Conservation (phyloP, 2,329 filamentous ascomycete species). For the Diaporthe nobilis region DNA sequence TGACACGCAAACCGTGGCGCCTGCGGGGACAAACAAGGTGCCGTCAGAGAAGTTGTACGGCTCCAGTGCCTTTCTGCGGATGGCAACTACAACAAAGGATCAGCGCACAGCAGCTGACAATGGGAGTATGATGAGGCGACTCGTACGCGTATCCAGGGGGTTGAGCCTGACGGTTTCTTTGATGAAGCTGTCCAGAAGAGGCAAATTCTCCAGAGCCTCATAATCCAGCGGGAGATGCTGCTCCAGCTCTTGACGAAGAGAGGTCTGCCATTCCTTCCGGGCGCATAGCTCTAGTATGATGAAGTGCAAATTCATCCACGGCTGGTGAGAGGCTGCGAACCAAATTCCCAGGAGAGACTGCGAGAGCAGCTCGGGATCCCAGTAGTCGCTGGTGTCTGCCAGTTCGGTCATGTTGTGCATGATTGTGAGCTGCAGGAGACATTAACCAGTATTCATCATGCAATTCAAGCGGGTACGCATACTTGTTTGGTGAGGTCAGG, state of each 20-base stretch:
- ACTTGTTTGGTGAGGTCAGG: slow-evolving; percentile 1
- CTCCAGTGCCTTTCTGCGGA: slow-evolving; percentile 21
- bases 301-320: slow-evolving; percentile 23
- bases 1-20: slow-evolving; percentile 23
- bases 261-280: background rate
- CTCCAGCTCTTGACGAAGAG: slow-evolving; percentile 10
- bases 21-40: background rate
- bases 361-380: slow-evolving; percentile 12
- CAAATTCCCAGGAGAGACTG: slow-evolving; percentile 26
- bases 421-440: slow-evolving; percentile 1
- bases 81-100: slow-evolving; percentile 1
- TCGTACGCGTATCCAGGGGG: slow-evolving; percentile 15
- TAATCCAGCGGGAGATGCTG: background rate
- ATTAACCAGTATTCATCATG: background rate
- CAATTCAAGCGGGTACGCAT: background rate
- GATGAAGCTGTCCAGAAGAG: slow-evolving; percentile 28
- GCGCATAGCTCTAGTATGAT: slow-evolving; percentile 8
- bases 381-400: slow-evolving; percentile 6
- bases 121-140: background rate
- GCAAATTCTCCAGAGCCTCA: slow-evolving; percentile 9
- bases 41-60: background rate
- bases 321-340: slow-evolving; percentile 22
- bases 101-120: background rate
- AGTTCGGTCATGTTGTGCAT: slow-evolving; percentile 22
- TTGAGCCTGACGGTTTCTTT: slow-evolving; percentile 24